phyloP scores from a whole-genome alignment of 2,329 filamentous ascomycete genomes.

The Sarocladium strictum region DNA sequence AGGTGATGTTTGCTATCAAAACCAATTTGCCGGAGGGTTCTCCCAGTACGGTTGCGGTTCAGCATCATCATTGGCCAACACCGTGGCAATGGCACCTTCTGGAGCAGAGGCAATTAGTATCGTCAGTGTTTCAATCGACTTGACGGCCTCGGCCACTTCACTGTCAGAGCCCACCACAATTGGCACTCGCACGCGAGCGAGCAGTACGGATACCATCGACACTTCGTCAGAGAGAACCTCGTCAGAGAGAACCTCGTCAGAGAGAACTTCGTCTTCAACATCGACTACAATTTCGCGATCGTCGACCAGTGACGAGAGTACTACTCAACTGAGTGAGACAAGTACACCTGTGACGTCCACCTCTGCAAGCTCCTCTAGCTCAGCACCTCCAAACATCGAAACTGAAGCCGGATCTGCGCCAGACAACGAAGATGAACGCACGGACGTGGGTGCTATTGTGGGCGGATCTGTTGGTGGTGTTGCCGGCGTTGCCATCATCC shows the following conservation, averaged over 20 bases:
- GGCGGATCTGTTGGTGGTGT: constrained; percentile 49
- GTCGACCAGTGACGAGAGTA: constrained; percentile 8
- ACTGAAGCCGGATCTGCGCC: neutral
- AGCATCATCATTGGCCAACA: constrained; percentile 40
- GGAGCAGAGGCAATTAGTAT: constrained; percentile 31
- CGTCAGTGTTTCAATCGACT: constrained; percentile 31
- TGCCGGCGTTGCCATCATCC: constrained; percentile 36
- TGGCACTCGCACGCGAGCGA: constrained; percentile 18
- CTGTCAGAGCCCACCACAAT: constrained; percentile 37
- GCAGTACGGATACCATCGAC: neutral
- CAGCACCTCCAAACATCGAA: constrained; percentile 6
- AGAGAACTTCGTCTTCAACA: constrained; percentile 11
- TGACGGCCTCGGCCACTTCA: constrained; percentile 32
- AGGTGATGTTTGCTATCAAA: constrained; percentile 47
- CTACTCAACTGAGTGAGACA: constrained; percentile 10
- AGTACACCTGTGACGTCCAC: constrained; percentile 11
- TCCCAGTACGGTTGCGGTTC: constrained; percentile 52
- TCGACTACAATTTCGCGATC: constrained; percentile 10
- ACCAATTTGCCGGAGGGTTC: constrained; percentile 48
- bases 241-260: neutral
- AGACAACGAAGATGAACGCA: constrained; percentile 1
- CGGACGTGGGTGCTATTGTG: constrained; percentile 41
- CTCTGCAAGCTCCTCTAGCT: constrained; percentile 10
- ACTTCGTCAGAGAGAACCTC: constrained; percentile 9
- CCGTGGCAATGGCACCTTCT: constrained; percentile 32